Evolutionary conservation across 1,139 yeast species (phyloP), one percentile per base, ranked within the genome.

Genomic region (Zygosaccharomyces pseudobailii): DNA sequence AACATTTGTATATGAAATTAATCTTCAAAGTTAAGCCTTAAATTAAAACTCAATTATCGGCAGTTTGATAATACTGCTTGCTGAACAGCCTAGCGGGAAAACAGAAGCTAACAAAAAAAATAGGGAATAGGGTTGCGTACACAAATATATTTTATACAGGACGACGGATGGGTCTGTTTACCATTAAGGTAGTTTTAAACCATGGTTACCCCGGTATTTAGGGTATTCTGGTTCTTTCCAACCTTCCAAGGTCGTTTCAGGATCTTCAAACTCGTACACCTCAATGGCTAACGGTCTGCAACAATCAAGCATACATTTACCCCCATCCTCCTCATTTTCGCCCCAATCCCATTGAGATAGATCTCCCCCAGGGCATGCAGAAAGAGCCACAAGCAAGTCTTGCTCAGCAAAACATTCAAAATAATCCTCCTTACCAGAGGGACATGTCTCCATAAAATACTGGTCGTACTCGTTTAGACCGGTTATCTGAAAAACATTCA

Each of bases 281-380:
- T 82, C 85, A 43, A 80, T 78, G 1, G 75, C 83, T 49, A 82
- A 69, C 2, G 85, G 84, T 54, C 86, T 69, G 58, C 87, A 81
- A 57, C 82, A 77, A 47, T 76, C 79, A 20, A 73, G 69, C 84
- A 80, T 79, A 49, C 76, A 79, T 52, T 63, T 71, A n/a, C 67
- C 70, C n/a, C 65, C 67, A 2, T 62, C 70, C 30, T 68, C 71
- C 38, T 71, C 72, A 21, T 72, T 76, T 47, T 71, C 84, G 42
- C 86, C 86, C 87, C 87, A 82, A 36, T 80, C 85, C 87, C 87
- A 82, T 51, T 73, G 72, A 17, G 84, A 78, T 48, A 82, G 68
- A 59, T 81, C 87, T 13, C 87, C 87, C 36, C 87, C 87, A 2
- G 87, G 87, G 61, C 87, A 82, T 4, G 86, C 83, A 49, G 82